phyloP scores from a whole-genome alignment of 2,329 filamentous ascomycete species.

The Cytospora piceae region DNA sequence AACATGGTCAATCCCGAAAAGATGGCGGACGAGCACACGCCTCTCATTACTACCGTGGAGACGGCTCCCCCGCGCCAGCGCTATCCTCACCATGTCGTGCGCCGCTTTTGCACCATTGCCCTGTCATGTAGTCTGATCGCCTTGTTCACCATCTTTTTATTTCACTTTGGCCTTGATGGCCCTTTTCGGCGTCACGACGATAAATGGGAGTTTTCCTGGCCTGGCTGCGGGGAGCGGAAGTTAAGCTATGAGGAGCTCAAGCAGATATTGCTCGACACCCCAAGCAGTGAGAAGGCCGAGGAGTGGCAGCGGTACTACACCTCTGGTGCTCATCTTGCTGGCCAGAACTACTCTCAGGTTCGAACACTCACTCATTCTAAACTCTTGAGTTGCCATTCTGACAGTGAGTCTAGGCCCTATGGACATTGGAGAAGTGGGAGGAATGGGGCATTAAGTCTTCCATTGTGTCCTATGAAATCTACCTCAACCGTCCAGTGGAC shows the following conservation, averaged over 20 bases:
- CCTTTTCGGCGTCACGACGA: conserved; percentile 40
- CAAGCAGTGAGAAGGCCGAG: conserved; percentile 58
- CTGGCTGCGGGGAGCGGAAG: conserved; percentile 36
- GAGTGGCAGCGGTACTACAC: conserved; percentile 83
- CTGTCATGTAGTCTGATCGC: conserved; percentile 58
- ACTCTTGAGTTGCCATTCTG: conserved; percentile 1
- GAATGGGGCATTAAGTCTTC: conserved; percentile 68
- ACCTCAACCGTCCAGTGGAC: conserved; percentile 76
- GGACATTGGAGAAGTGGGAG: conserved; percentile 75
- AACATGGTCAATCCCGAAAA: conserved; percentile 34
- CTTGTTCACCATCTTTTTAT: conserved; percentile 53
- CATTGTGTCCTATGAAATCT: conserved; percentile 74
- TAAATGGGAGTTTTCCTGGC: conserved; percentile 37
- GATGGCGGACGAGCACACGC: conserved; percentile 62
- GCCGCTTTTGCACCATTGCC: conserved; percentile 68
- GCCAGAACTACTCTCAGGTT: conserved; percentile 75
- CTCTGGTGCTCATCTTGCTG: conserved; percentile 73
- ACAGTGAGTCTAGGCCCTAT: conserved; percentile 56
- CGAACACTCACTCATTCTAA: conserved; percentile 2
- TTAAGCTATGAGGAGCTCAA: conserved; percentile 57
- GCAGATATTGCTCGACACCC: conserved; percentile 61
- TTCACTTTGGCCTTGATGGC: conserved; percentile 44
- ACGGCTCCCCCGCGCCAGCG: conserved; percentile 57
- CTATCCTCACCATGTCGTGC: conserved; percentile 63
- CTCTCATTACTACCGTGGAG: conserved; percentile 67